These are phyloP conservation scores for Jimgerdemannia flammicorona DNA, from an alignment of 192 early-diverging fungal genomes.

Conservation along the genomic window DNA sequence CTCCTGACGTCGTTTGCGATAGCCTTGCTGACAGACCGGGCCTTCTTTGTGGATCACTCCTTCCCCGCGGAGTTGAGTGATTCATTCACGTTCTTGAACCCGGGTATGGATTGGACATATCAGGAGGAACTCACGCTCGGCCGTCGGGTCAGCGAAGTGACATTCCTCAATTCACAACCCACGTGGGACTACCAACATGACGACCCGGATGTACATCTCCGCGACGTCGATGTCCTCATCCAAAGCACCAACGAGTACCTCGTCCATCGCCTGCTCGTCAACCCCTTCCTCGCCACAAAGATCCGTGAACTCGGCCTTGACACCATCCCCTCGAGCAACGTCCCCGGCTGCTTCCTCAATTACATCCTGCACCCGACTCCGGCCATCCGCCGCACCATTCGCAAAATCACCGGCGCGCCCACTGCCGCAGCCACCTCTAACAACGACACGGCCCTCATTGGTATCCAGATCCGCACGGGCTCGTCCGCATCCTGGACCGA, in stretches of 20 bases:
- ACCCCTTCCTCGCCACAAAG: not conserved
- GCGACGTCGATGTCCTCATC: not conserved
- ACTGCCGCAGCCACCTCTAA: not conserved
- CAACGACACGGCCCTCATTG: not conserved
- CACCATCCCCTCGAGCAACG: not conserved
- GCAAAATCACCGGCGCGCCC: not conserved
- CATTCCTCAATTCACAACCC: not conserved
- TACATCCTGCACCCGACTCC: not conserved
- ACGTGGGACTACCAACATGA: not conserved
- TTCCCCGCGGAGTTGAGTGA: not conserved
- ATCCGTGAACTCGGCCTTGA: not conserved
- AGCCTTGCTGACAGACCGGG: not conserved
- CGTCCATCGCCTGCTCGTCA: not conserved
- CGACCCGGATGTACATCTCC: not conserved
- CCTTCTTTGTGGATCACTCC: not conserved
- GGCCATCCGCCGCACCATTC: not conserved
- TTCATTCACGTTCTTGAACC: not conserved
- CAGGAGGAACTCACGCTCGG: not conserved
- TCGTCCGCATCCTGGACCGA: not conserved
- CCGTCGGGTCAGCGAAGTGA: not conserved
- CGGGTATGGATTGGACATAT: not conserved
- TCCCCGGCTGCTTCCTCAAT: not conserved
- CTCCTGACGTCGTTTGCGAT: not conserved
- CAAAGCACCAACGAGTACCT: not conserved
- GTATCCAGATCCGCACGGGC: not conserved